These are phyloP conservation scores for Geosmithia flava DNA, from an alignment of 2,329 filamentous ascomycete genomes.

Conservation along the genomic window DNA sequence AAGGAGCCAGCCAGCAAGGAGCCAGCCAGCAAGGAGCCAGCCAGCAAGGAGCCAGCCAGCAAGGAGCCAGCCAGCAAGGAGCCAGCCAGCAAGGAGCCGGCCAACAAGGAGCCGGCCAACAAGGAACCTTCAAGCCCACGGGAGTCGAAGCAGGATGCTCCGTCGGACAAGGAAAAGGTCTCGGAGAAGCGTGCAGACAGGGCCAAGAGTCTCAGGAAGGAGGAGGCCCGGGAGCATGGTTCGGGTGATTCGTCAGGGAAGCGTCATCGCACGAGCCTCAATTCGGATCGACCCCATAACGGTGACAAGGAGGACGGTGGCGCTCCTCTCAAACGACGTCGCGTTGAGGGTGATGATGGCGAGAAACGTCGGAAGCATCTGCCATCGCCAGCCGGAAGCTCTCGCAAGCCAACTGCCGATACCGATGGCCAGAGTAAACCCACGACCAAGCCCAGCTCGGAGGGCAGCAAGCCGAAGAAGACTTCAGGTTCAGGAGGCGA, in stretches of 20 bases:
- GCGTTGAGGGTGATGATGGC: conserved; percentile 39
- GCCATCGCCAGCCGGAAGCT: conserved; percentile 27
- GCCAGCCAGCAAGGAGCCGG: conserved; percentile 39
- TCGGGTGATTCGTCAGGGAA: conserved; percentile 41
- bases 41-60: too few relatives aligned
- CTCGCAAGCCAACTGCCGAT: conserved; percentile 19
- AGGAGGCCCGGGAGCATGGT: conserved; percentile 45
- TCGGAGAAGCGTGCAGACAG: conserved; percentile 47
- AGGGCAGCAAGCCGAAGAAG: conserved; percentile 30
- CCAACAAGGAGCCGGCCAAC: conserved; percentile 32
- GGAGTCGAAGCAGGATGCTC: conserved; percentile 36
- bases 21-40: conserved; percentile 38
- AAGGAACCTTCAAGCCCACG: conserved; percentile 41
- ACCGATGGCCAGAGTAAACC: conserved; percentile 1
- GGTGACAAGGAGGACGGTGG: conserved; percentile 41
- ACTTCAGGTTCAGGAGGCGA: conserved; percentile 23
- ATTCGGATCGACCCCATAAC: conserved; percentile 39
- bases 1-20: conserved; percentile 43
- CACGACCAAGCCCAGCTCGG: conserved; percentile 11
- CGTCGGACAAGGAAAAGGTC: conserved; percentile 30
- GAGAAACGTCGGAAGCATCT: conserved; percentile 33
- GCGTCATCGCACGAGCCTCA: conserved; percentile 45
- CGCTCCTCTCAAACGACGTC: conserved; percentile 40
- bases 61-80: conserved; percentile 42
- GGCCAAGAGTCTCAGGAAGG: conserved; percentile 47